A percentile compares a stretch with the other conserved stretches of the same genome.
Conservation (phyloP, 1,139 yeast species). For the Yamadazyma sp. region DNA sequence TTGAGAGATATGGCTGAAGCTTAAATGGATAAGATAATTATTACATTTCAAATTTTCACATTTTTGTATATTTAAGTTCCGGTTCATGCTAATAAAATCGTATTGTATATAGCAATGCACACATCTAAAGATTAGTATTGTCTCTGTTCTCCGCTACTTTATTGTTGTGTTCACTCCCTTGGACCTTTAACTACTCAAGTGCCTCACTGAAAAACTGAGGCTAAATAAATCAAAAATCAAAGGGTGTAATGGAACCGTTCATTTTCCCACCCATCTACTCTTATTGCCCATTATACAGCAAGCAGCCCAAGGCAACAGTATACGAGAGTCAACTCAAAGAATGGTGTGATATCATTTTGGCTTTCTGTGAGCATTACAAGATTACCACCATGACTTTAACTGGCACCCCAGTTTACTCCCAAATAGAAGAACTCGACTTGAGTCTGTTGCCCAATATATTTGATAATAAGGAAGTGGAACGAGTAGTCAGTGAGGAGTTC, state of each 20-base stretch:
- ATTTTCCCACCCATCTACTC: constrained; percentile 72
- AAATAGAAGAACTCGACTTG: constrained; percentile 21
- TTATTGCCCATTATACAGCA: constrained; percentile 91
- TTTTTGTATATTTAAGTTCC: constrained; percentile 18
- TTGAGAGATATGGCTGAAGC: constrained; percentile 99
- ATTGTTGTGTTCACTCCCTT: too few relatives aligned
- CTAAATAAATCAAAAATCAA: too few relatives aligned
- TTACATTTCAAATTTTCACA: constrained; percentile 9
- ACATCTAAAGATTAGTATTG: constrained; percentile 2
- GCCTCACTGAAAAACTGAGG: too few relatives aligned
- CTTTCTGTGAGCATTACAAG: constrained; percentile 58
- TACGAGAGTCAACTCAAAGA: constrained; percentile 67
- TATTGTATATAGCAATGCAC: constrained; percentile 4
- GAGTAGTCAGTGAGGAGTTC: constrained; percentile 57
- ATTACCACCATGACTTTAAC: constrained; percentile 39
- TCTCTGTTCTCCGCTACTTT: too few relatives aligned
- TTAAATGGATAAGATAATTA: constrained; percentile 38
- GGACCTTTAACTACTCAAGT: too few relatives aligned
- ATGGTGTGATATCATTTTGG: constrained; percentile 44
- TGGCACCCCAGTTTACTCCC: constrained; percentile 30
- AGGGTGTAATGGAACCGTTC: constrained; percentile 20
- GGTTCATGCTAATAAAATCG: constrained; percentile 10
- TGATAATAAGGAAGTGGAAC: constrained; percentile 48
- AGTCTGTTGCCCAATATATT: constrained; percentile 39
- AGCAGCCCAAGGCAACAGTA: constrained; percentile 82